Conservation (phyloP, 139 green algal species). For the Yamagishiella unicocca region DNA sequence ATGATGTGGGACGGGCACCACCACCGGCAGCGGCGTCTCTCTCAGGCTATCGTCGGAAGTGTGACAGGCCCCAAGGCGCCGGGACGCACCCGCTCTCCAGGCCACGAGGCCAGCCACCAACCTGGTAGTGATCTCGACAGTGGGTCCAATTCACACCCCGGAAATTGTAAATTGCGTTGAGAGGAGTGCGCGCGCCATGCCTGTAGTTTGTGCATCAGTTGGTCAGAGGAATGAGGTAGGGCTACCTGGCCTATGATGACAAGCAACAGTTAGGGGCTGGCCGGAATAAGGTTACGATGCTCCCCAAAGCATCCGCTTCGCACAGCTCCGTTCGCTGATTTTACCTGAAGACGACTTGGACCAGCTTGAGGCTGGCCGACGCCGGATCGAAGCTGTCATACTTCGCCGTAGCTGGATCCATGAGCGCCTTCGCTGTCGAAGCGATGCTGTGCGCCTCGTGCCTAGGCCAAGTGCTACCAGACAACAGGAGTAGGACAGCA, state of each 20-base stretch:
- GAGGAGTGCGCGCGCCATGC: constrained; percentile 31
- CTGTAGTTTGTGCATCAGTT: constrained; percentile 7
- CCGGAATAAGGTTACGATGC: not conserved
- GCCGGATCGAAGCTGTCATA: constrained; percentile 8
- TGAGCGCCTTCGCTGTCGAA: not conserved
- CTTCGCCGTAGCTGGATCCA: not conserved
- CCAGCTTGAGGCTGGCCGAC: not conserved
- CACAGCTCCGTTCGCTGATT: not conserved
- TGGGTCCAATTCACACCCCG: constrained; percentile 2
- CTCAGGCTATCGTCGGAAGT: too few relatives aligned
- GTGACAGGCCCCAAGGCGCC: too few relatives aligned
- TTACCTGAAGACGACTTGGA: constrained; percentile 40
- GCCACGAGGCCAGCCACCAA: too few relatives aligned
- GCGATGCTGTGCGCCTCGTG: not conserved
- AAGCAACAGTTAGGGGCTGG: too few relatives aligned
- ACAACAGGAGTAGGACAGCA: not conserved
- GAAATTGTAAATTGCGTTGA: constrained; percentile 32
- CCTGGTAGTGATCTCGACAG: constrained; percentile 33
- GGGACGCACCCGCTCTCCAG: too few relatives aligned
- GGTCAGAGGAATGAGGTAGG: too few relatives aligned
- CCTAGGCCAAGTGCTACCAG: not conserved
- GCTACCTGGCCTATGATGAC: too few relatives aligned
- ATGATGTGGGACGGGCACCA: too few relatives aligned
- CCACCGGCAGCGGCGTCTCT: too few relatives aligned
- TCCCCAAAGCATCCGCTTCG: not conserved